These are phyloP conservation scores for Aspergillus sp. DNA, from an alignment of 2,329 filamentous ascomycete species.

Conservation along the genomic window DNA sequence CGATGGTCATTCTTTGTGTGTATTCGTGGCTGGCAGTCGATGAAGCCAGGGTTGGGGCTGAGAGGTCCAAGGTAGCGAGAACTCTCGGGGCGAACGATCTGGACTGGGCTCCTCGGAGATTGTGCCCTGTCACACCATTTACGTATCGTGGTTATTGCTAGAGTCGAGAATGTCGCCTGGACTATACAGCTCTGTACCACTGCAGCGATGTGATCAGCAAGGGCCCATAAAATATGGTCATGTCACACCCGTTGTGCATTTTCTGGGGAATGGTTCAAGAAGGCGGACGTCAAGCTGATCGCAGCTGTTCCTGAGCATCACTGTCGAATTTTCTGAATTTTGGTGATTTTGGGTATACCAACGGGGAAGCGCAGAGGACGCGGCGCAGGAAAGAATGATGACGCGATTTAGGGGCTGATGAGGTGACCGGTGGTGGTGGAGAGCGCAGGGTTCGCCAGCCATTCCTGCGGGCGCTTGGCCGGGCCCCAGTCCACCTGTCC, in stretches of 20 bases:
- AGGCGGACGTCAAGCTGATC: background rate
- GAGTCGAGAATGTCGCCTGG: too few species aligned
- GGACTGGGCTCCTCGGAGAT: background rate
- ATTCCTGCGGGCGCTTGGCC: background rate
- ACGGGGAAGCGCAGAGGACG: background rate
- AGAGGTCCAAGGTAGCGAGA: background rate
- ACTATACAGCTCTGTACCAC: background rate
- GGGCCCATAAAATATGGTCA: background rate
- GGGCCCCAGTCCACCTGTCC: background rate
- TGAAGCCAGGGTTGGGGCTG: background rate
- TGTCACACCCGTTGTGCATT: background rate
- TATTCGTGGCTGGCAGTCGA: background rate
- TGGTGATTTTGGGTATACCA: background rate
- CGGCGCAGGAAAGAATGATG: constrained; percentile 22
- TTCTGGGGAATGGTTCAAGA: background rate
- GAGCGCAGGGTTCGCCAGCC: background rate
- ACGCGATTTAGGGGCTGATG: constrained; percentile 35
- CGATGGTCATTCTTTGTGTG: background rate
- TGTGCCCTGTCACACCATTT: too few species aligned
- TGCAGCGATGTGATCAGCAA: background rate
- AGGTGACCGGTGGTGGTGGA: constrained; percentile 22
- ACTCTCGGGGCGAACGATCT: background rate
- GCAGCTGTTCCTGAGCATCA: background rate
- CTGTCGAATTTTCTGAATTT: background rate
- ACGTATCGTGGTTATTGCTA: too few species aligned